Base-by-base conservation (phyloP, 2,329 filamentous ascomycete genomes). In the Ascochyta clinopodiicola region DNA sequence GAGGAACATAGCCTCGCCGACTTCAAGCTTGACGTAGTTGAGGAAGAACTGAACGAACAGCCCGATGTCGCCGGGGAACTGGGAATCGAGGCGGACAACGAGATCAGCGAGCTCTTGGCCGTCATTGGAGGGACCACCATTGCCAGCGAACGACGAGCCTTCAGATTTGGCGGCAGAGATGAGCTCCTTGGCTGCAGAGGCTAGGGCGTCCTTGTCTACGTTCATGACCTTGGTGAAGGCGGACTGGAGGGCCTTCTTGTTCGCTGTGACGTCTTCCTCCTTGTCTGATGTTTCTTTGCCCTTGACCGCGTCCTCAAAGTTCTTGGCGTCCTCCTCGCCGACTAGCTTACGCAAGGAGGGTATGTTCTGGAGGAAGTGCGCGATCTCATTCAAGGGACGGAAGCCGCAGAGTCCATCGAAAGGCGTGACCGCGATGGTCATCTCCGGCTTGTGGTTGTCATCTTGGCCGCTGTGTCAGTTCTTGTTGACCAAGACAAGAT, bases 371-470 rank as follows among this genome's bases (percentile, higher is more conserved):
- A 96, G 81, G 75, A 98, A 98, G 74, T 96, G 91, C 0, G 87
- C 82, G 60, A 98, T 95, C 78, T 99, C 93, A 5, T 79, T 81
- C 21, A 97, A 81, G 0, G 95, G 95, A 9, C 95, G 86, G 82
- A 99, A 99, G 31, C 95, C 95, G 70, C 95, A 99, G 31, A 99
- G 85, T 0, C 95, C 95, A 74, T 98, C 94, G 64, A 99, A 99
- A 0, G 92, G 89, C 1, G 95, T 98, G 69, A 99, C 89, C 59
- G 95, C 95, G 75, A 99, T 96, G 60, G 95, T 93, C 95, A 99
- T 99, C 79, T 99, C 95, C 31, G 95, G 95, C 80, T 99, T 99
- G 83, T 99, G 95, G 80, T 99, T 99, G 81, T 98, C 94, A 81
- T 99, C 63, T 64, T 37, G n/a, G 21, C n/a, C 22, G n/a, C 21